A percentile compares a stretch with the other conserved stretches of the same genome.
Conservation (phyloP, 345 rosid species). For the Eucalyptus polyanthemos region DNA sequence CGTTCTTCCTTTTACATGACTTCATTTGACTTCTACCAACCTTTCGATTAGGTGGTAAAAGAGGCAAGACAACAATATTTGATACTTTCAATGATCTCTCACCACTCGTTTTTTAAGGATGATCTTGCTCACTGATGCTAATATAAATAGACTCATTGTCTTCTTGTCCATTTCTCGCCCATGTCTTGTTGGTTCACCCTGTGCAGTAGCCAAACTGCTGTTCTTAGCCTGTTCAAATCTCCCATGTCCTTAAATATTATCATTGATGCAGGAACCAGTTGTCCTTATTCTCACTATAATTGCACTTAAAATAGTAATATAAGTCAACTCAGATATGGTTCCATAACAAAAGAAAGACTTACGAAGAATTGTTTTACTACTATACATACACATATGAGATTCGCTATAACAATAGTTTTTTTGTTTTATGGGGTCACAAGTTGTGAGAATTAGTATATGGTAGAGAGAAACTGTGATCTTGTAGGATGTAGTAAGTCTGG, state of each 20-base stretch:
- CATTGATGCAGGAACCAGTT: slow-evolving; percentile 52
- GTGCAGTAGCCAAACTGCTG: slow-evolving; percentile 55
- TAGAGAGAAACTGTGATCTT: background rate
- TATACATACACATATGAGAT: background rate
- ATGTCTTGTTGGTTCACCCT: slow-evolving; percentile 67
- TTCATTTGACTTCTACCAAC: background rate
- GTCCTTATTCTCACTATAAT: slow-evolving; percentile 46
- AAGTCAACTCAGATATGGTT: background rate
- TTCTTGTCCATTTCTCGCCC: slow-evolving; percentile 44
- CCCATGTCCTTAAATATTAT: slow-evolving; percentile 40
- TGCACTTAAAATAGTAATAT: background rate
- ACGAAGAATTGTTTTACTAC: background rate
- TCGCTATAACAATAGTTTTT: background rate
- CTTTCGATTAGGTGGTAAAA: background rate
- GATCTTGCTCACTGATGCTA: background rate
- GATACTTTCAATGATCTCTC: background rate
- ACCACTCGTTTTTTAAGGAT: background rate
- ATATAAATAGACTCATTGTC: slow-evolving; percentile 8
- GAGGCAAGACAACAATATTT: background rate
- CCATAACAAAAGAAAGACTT: background rate
- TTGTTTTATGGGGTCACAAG: background rate
- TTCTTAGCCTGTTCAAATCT: slow-evolving; percentile 37
- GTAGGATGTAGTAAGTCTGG: background rate
- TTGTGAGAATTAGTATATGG: background rate
- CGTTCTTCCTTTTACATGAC: background rate